Base-by-base conservation (phyloP, 176 grass and related monocot genomes). In the Olyra latifolia region DNA sequence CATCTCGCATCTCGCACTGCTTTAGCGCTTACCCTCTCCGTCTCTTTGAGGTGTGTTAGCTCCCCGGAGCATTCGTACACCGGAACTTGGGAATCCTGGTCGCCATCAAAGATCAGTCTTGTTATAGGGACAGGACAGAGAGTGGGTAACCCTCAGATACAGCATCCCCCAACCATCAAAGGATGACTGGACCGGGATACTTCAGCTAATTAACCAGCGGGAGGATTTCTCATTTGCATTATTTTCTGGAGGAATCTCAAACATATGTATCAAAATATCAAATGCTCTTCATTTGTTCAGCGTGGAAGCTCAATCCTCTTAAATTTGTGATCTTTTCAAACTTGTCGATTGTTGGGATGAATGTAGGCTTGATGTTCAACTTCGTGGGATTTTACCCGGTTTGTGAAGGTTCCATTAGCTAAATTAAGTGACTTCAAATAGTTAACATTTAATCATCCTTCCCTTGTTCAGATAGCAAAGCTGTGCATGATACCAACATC, bases 381-480 rank as follows among this genome's bases (percentile, higher is more conserved):
- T 97, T 91, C 78, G 94, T 97, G 59, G 94, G 94, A 8, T 97
- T 94, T 75, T 97, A 97, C 80, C 94, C 94, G 94, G 94, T 97
- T 46, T 77, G 72, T 73, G 10, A 73, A 22, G 16, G 30, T 82
- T 88, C 6, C 1, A 38, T 28, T 35, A 44, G 29, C 27, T 73
- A 58, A 72, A 66, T 28, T 78, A 25, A 32, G 16, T 67, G 58
- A 4, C 40, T 77, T 61, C 25, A 60, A 82, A 41, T 42, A 1
- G 7, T 74, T 38, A 24, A 10, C 6, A 74, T 59, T 57, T 83
- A 84, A 22, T 65, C 38, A 79, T 76, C 65, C 2, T 12, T 70
- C 65, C 71, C 58, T 56, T 77, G 65, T 72, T 59, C 88, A 98
- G 95, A 95, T 98, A 78, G 90, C 95, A 55, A 98, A 98, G 77